Conservation (phyloP, 176 grass and related monocot genomes). For the Tillandsia fasciculata region DNA sequence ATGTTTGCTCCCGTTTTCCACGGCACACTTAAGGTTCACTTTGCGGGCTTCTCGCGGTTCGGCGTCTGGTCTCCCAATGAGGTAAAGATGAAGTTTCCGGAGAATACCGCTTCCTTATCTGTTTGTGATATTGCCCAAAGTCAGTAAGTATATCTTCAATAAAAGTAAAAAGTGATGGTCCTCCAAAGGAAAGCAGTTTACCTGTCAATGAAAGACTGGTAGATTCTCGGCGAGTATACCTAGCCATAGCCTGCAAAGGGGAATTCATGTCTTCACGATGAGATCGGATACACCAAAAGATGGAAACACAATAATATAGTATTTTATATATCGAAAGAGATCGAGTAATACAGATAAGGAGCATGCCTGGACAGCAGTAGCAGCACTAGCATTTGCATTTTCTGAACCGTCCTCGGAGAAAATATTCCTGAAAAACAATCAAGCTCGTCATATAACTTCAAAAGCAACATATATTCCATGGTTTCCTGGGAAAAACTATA, state of each 20-base stretch:
- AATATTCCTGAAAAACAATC: constrained; percentile 60
- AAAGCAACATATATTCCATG: constrained; percentile 12
- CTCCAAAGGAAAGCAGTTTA: constrained; percentile 26
- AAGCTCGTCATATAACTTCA: not conserved
- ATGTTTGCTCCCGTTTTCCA: not conserved
- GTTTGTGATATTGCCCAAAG: constrained; percentile 13
- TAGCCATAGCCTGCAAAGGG: constrained; percentile 70
- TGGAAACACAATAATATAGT: not conserved
- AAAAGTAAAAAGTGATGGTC: constrained; percentile 14
- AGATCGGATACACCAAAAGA: not conserved
- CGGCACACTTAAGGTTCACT: constrained; percentile 21
- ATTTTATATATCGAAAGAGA: not conserved
- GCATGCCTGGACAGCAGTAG: constrained; percentile 60
- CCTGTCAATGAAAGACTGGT: constrained; percentile 85
- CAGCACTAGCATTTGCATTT: constrained; percentile 42
- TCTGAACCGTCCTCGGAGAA: constrained; percentile 77
- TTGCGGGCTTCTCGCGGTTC: constrained; percentile 27
- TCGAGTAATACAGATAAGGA: constrained; percentile 15
- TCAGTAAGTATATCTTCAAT: not conserved
- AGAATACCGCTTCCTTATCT: constrained; percentile 84
- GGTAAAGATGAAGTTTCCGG: constrained; percentile 88
- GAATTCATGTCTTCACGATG: not conserved
- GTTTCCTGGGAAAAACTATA: not conserved
- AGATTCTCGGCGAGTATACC: constrained; percentile 75
- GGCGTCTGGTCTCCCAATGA: constrained; percentile 29